These are phyloP conservation scores for Aureobasidium sp. DNA, from an alignment of 2,329 filamentous ascomycete genomes.

Conservation along the genomic window DNA sequence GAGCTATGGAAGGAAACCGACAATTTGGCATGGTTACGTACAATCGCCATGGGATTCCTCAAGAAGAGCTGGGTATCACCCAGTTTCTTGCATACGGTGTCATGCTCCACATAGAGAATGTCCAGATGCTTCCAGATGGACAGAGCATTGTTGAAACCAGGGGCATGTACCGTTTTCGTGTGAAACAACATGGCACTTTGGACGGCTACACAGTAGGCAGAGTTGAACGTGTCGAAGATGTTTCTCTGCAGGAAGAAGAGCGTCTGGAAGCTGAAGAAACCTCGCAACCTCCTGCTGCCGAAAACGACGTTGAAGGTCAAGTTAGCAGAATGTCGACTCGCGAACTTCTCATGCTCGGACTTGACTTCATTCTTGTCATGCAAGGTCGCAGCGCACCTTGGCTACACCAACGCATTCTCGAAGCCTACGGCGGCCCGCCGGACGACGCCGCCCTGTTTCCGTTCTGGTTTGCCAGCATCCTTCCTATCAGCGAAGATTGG, in stretches of 20 bases:
- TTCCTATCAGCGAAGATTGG: conserved; percentile 69
- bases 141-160: conserved; percentile 73
- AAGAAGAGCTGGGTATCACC: conserved; percentile 46
- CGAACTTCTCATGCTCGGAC: conserved; percentile 57
- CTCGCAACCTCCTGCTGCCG: conserved; percentile 22
- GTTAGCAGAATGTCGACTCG: conserved; percentile 60
- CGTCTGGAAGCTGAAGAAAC: conserved; percentile 64
- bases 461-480: conserved; percentile 82
- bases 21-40: conserved; percentile 83
- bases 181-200: conserved; percentile 55
- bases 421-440: conserved; percentile 71
- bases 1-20: conserved; percentile 63
- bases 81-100: conserved; percentile 71
- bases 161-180: conserved; percentile 69
- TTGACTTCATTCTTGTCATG: conserved; percentile 64
- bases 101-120: conserved; percentile 65
- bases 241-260: conserved; percentile 76
- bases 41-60: conserved; percentile 47
- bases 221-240: conserved; percentile 70
- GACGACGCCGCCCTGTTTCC: conserved; percentile 70
- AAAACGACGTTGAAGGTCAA: conserved; percentile 27
- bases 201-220: conserved; percentile 76
- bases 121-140: conserved; percentile 69
- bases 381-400: conserved; percentile 62
- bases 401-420: conserved; percentile 64